Percentiles rank a stretch among this genome's conserved stretches.
These are phyloP conservation scores for Populus alba DNA, from an alignment of 345 rosid genomes.

Conservation along the genomic window DNA sequence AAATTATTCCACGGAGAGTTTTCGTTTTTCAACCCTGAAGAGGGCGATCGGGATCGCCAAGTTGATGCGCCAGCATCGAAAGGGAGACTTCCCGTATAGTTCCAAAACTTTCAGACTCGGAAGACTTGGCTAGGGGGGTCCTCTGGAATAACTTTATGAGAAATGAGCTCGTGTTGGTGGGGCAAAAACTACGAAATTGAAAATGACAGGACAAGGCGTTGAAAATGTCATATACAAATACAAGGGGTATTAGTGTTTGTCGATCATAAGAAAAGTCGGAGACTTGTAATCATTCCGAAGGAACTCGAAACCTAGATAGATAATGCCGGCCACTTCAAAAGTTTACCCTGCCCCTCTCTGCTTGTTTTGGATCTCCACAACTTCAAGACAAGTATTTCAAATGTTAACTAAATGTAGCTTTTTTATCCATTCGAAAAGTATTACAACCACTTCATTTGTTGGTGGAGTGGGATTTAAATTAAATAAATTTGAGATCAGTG, in stretches of 20 bases:
- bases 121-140: not conserved
- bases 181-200: not conserved
- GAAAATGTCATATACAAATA: not conserved
- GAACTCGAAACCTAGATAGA: constrained; percentile 5
- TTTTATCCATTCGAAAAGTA: not conserved
- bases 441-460: not conserved
- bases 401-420: not conserved
- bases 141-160: not conserved
- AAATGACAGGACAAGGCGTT: not conserved
- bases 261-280: not conserved
- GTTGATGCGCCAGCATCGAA: not conserved
- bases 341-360: constrained; percentile 18
- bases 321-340: constrained; percentile 33
- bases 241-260: not conserved
- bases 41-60: too few species aligned
- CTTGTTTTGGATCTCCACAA: constrained; percentile 14
- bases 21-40: too few species aligned
- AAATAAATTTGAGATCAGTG: not conserved
- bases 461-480: not conserved
- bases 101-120: not conserved
- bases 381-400: not conserved
- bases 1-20: too few species aligned
- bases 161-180: not conserved
- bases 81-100: not conserved
- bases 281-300: not conserved